Evolutionary conservation across 257 asterid species (phyloP), one percentile per base, ranked within the genome.

Genomic region (Plantago major): DNA sequence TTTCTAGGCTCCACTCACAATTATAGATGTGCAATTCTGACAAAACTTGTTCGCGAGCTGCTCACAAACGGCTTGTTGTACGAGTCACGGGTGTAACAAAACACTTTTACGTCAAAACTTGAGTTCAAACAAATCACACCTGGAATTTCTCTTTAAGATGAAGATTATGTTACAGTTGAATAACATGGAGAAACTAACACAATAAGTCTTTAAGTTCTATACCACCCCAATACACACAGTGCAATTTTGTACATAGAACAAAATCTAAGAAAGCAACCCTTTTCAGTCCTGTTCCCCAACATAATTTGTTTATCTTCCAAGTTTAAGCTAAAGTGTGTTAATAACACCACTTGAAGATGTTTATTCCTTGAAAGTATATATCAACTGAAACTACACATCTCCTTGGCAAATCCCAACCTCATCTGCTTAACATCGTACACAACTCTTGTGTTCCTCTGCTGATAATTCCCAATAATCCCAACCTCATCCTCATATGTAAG

Each of bases 401-500:
- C 98, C 79, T 72, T 84, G 0, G 95, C 98, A 84, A 91, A 85
- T 64, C 98, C 96, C 54, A 88, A 28, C 60, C 58, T 78, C 72
- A 77, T 81, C 63, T 64, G 62, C 73, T 81, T 81, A 38, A 90
- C 84, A 70, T 86, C 95, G 67, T 88, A 90, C 26, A 88, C 59
- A 37, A 88, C 94, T 68, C 98, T 79, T 0, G 83, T 79, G 58
- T 91, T 88, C 65, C 85, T 82, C 77, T 91, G 98, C 82, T 91
- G 98, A 74, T 79, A 91, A 65, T 91, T 91, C 64, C 96, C 96
- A 56, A 91, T 78, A 14, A 91, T 91, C 38, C 95, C 98, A 38
- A 74, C 77, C 75, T 79, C 90, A 55, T 72, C 80, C 59, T 91
- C 98, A 55, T 66, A 82, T 0, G 80, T 60, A 8, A 91, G 91